Base-by-base conservation (phyloP, 371 early-diverging fungal genomes). In the Fennellomyces sp. region DNA sequence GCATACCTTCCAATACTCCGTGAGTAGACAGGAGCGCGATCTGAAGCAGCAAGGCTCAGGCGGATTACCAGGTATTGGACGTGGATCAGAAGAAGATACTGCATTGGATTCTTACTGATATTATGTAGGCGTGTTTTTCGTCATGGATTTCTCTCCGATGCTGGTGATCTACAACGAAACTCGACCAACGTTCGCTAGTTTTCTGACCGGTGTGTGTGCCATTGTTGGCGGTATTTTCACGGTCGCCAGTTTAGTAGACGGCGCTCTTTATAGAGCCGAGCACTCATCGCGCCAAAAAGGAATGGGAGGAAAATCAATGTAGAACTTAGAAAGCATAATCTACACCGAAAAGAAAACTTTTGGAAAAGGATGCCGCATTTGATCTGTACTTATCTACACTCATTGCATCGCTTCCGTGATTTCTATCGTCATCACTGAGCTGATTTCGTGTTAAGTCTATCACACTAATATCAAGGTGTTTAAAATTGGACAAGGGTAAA, bases 101-200 rank as follows among this genome's bases (percentile, higher is more conserved):
- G n/a, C n/a, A n/a, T n/a, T n/a, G n/a, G n/a, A n/a, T n/a, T n/a
- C n/a, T n/a, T n/a, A n/a, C n/a, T n/a, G 23, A 26, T 35, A 19
- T n/a, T 5, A 8, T 33, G 11, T 63, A 79, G 94, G 96, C 26
- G 88, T 98, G 17, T 96, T 94, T 71, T 93, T 98, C 73, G 88
- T 92, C 73, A 93, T 87, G 71, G 97, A 98, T 31, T 96, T 97
- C 68, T 96, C 97, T 13, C 97, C 98, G 4, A 96, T 98, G 96
- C 80, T 91, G 28, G 90, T 98, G 30, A 85, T 89, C 23, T 93
- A 94, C 66, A 80, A 80, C 3, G 94, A 98, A 77, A 76, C 82
- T 30, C 82, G 85, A 50, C 86, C 87, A 60, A 91, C 96, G 15
- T 89, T 97, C 52, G 72, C 90, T 12, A 88, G 88, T 59, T 94